A percentile compares a stretch with the other conserved stretches of the same genome.
phyloP scores from a whole-genome alignment of 805 yeast genomes.

The Yamadazyma insecticola region DNA sequence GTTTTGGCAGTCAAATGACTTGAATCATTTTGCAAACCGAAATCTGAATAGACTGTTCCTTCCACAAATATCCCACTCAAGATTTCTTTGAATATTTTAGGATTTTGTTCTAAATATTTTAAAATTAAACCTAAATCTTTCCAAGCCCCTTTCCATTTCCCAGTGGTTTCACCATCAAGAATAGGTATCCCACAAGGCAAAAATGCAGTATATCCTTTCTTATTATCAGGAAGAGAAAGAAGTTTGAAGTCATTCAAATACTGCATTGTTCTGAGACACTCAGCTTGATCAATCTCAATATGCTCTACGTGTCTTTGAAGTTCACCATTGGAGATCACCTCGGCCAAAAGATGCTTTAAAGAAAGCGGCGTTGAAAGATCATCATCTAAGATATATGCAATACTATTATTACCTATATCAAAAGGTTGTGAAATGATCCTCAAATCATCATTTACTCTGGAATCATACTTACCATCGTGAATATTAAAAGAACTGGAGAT shows the following conservation, averaged over 20 bases:
- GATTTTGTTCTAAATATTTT: constrained; percentile 53
- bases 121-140: constrained; percentile 52
- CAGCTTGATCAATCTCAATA: constrained; percentile 28
- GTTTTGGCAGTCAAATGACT: constrained; percentile 14
- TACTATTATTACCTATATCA: constrained; percentile 51
- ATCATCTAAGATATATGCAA: constrained; percentile 62
- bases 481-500: constrained; percentile 19
- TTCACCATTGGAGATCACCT: constrained; percentile 29
- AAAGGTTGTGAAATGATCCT: constrained; percentile 42
- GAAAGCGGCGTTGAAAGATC: constrained; percentile 60
- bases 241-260: constrained; percentile 52
- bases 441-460: constrained; percentile 53
- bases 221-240: constrained; percentile 48
- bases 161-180: constrained; percentile 4
- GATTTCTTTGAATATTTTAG: constrained; percentile 44
- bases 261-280: constrained; percentile 60
- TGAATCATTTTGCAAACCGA: constrained; percentile 20
- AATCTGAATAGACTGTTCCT: constrained; percentile 65
- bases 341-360: constrained; percentile 59
- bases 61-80: constrained; percentile 58
- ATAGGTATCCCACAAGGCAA: constrained; percentile 58
- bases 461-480: constrained; percentile 8
- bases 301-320: constrained; percentile 22
- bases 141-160: constrained; percentile 41
- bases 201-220: constrained; percentile 66